Evolutionary conservation across 805 yeast species (phyloP).

Genomic region (Saturnispora halmiae): DNA sequence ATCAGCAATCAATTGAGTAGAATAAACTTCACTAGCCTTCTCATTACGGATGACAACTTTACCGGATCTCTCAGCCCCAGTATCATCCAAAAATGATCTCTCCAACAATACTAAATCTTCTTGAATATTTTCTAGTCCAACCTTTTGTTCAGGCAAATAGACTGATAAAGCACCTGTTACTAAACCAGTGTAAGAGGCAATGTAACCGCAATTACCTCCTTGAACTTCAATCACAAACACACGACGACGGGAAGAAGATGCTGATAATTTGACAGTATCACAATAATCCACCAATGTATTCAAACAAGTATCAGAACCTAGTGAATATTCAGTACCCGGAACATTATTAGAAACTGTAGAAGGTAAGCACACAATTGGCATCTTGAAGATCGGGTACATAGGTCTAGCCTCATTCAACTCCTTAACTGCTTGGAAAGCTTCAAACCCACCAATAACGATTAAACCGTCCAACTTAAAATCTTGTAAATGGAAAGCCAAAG

Average conservation of each 20-base stretch:
- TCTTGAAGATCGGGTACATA: slow-evolving; percentile 82
- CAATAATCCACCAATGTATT: slow-evolving; percentile 86
- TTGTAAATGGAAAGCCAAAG: slow-evolving; percentile 88
- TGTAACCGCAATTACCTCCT: slow-evolving; percentile 94
- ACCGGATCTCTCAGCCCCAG: slow-evolving; percentile 77
- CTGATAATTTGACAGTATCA: slow-evolving; percentile 90
- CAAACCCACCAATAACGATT: slow-evolving; percentile 91
- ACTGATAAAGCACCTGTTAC: slow-evolving; percentile 88
- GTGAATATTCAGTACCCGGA: slow-evolving; percentile 96
- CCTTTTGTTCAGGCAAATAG: slow-evolving; percentile 83
- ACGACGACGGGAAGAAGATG: slow-evolving; percentile 88
- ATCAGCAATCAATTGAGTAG: slow-evolving; percentile 74
- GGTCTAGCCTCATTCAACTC: slow-evolving; percentile 70
- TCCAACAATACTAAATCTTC: slow-evolving; percentile 66
- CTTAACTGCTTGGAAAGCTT: slow-evolving; percentile 82
- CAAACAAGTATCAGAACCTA: slow-evolving; percentile 94
- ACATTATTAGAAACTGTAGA: slow-evolving; percentile 96
- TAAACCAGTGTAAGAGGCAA: slow-evolving; percentile 78
- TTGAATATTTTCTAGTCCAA: slow-evolving; percentile 56
- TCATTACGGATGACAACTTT: slow-evolving; percentile 78
- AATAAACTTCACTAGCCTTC: slow-evolving; percentile 71
- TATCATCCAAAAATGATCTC: slow-evolving; percentile 60
- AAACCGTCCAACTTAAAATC: slow-evolving; percentile 82
- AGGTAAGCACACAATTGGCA: slow-evolving; percentile 90
- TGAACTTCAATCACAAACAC: slow-evolving; percentile 96